Base-by-base conservation (phyloP, 2,329 filamentous ascomycete genomes). In the Fusarium acutatum region DNA sequence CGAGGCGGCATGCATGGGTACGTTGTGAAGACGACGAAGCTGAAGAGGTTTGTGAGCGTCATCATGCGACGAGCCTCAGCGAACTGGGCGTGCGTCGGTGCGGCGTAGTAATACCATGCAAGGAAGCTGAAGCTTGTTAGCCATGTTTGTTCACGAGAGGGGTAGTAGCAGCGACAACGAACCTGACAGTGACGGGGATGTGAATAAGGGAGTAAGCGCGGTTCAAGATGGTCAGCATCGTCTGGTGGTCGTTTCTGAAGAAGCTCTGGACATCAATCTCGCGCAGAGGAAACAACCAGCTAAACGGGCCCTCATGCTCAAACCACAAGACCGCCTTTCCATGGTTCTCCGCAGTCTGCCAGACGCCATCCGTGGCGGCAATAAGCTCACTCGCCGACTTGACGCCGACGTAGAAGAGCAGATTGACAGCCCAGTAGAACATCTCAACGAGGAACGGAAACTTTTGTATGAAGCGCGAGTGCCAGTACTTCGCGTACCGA, bases 401-500 rank as follows among this genome's bases (percentile, higher is more conserved):
- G 58, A 78, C 75, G 47, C 73, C 54, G 60, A 80, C 78, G 81
- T 93, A 93, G 78, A 91, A 90, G 50, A 87, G 84, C 72, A 91
- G 88, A 77, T 90, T 92, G 74, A 93, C 85, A 47, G 87, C 85
- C 91, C 91, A 93, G 82, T 93, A 93, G 80, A 93, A 92, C 90
- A 93, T 93, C 80, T 93, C 91, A 54, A 93, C 86, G 61, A 93
- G 80, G 78, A 93, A 93, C 9, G 91, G 91, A 38, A 82, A 92
- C 77, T 90, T 91, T 79, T 91, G 88, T 66, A 93, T 83, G 62
- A 92, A 85, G 32, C 90, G 85, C 69, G 88, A 91, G 79, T 92
- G 90, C 54, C 88, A 79, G 78, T 91, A 82, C 67, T 87, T 84
- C 43, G 86, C 84, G 80, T 91, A 93, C n/a, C 88, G 86, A 7